Conservation (phyloP, 192 early-diverging fungal species). For the Fimicolochytrium jonesii region DNA sequence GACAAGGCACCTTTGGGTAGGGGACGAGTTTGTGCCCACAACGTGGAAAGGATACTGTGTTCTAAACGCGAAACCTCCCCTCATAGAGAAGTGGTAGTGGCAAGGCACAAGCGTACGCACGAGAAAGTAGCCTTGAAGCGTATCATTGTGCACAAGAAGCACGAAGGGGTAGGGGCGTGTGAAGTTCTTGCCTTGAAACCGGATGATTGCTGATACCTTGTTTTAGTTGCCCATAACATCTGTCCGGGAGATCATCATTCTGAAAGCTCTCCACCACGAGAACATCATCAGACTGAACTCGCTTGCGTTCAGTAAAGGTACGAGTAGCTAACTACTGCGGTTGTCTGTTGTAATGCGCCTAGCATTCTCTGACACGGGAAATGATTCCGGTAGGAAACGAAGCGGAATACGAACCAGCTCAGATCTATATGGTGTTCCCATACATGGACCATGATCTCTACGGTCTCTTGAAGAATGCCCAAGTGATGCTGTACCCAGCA, state of each 20-base stretch:
- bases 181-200: no score
- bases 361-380: constrained; percentile 67
- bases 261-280: constrained; percentile 72
- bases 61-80: constrained; percentile 6
- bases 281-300: constrained; percentile 48
- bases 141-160: constrained; percentile 87
- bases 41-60: not conserved
- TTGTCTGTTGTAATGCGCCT: constrained; percentile 44
- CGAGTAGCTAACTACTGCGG: not conserved
- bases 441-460: constrained; percentile 98
- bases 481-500: constrained; percentile 60
- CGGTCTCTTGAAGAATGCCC: constrained; percentile 84
- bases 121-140: constrained; percentile 81
- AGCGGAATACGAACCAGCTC: constrained; percentile 28
- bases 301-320: constrained; percentile 24
- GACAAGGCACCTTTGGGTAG: constrained; percentile 96
- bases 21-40: not conserved
- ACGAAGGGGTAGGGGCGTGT: constrained; percentile 23
- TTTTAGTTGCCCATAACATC: constrained; percentile 74
- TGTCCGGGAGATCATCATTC: constrained; percentile 92
- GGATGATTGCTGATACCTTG: not conserved
- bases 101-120: constrained; percentile 62
- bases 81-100: constrained; percentile 82
- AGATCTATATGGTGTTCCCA: constrained; percentile 93
- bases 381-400: constrained; percentile 8